These are phyloP conservation scores for Whalleya microplaca DNA, from an alignment of 2,329 filamentous ascomycete genomes.

Conservation along the genomic window DNA sequence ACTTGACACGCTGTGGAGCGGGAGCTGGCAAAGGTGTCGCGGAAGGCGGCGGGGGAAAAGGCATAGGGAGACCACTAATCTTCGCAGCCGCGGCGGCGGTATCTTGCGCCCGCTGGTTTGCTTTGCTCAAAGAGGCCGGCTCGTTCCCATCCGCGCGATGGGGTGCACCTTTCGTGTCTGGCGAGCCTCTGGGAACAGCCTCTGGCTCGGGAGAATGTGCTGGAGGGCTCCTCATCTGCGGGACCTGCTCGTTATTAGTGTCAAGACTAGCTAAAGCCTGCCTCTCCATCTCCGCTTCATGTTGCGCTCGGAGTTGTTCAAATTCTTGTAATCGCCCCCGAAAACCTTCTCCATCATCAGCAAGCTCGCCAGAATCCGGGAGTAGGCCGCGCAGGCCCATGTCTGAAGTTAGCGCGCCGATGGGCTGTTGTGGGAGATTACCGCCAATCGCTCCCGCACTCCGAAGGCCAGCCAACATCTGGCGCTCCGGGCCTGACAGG, in stretches of 20 bases:
- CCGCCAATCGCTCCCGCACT: constrained; percentile 37
- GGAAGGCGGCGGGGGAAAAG: constrained; percentile 72
- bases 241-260: constrained; percentile 18
- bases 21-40: constrained; percentile 85
- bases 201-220: constrained; percentile 11
- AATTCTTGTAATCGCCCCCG: constrained; percentile 82
- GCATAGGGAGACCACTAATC: constrained; percentile 74
- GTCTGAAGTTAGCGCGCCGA: constrained; percentile 44
- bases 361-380: constrained; percentile 54
- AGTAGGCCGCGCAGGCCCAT: constrained; percentile 49
- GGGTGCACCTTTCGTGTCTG: constrained; percentile 16
- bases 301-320: constrained; percentile 74
- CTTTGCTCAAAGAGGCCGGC: constrained; percentile 47
- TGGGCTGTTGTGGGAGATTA: constrained; percentile 43
- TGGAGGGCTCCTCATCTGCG: constrained; percentile 17
- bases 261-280: constrained; percentile 30
- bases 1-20: constrained; percentile 81
- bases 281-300: constrained; percentile 58
- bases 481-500: constrained; percentile 58
- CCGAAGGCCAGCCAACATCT: constrained; percentile 52
- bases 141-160: constrained; percentile 28
- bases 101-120: constrained; percentile 65
- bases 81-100: constrained; percentile 56
- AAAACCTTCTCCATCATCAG: constrained; percentile 61
- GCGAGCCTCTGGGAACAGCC: constrained; percentile 13